These are phyloP conservation scores for Lippia alba DNA, from an alignment of 305 asterid species.

Conservation along the genomic window DNA sequence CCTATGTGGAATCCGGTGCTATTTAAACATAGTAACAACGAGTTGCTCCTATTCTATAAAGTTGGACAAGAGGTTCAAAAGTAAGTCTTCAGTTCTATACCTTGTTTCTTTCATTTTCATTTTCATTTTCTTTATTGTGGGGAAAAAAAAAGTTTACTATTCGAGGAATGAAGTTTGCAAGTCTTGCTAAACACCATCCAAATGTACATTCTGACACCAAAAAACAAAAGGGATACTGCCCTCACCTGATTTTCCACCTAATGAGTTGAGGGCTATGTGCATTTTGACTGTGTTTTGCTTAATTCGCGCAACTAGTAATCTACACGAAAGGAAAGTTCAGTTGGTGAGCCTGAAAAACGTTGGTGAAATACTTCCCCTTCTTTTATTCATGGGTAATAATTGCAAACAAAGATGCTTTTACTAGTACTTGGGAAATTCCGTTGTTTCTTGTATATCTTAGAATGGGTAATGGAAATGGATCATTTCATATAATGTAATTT, in stretches of 20 bases:
- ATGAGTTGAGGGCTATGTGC: background rate
- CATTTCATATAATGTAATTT: background rate
- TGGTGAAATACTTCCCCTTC: background rate
- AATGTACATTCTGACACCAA: no score
- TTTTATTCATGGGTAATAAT: background rate
- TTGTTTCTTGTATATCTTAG: background rate
- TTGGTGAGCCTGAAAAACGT: no score
- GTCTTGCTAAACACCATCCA: no score
- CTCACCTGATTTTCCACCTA: no score
- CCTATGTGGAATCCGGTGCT: conserved; percentile 96
- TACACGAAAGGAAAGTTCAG: no score
- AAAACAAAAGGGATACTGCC: no score
- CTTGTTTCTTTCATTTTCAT: conserved; percentile 11
- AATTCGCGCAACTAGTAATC: no score
- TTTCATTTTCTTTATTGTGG: no score
- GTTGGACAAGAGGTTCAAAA: conserved; percentile 86
- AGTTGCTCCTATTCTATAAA: conserved; percentile 79
- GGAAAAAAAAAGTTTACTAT: no score
- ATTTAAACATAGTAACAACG: conserved; percentile 71
- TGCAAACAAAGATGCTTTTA: background rate
- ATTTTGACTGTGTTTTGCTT: background rate
- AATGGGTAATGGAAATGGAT: conserved; percentile 3
- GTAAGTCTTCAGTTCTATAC: conserved; percentile 47
- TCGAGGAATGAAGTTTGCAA: no score
- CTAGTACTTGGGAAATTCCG: background rate